These are phyloP conservation scores for Leccinum solheimii DNA, from an alignment of 1,284 basidiomycete genomes.

Conservation along the genomic window DNA sequence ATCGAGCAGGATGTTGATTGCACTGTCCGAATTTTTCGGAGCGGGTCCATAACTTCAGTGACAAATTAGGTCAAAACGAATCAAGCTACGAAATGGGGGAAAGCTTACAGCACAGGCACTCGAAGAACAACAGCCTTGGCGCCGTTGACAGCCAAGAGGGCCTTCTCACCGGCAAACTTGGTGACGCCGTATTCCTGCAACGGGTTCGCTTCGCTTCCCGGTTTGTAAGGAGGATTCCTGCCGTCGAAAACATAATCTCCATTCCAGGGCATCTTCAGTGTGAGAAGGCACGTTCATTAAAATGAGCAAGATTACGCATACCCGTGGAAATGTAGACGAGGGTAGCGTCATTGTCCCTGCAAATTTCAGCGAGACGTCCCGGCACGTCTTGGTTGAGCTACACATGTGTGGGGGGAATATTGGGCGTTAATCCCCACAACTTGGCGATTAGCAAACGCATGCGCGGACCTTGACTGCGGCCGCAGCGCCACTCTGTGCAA, in stretches of 20 bases:
- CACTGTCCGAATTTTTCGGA: slow-evolving; percentile 72
- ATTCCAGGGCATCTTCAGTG: slow-evolving; percentile 3
- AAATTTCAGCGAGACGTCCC: slow-evolving; percentile 58
- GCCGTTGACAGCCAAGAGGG: slow-evolving; percentile 54
- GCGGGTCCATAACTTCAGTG: slow-evolving; percentile 74
- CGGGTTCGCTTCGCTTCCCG: slow-evolving; percentile 66
- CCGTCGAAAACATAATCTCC: slow-evolving; percentile 87
- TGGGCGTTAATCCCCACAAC: not conserved
- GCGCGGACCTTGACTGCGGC: slow-evolving; percentile 56
- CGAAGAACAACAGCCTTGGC: slow-evolving; percentile 66
- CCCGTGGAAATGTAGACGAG: slow-evolving; percentile 81
- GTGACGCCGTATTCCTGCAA: slow-evolving; percentile 76
- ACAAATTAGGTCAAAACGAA: not conserved
- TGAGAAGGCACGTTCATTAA: slow-evolving; percentile 13
- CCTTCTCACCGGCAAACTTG: slow-evolving; percentile 76
- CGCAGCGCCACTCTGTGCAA: slow-evolving; percentile 52
- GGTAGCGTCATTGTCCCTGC: slow-evolving; percentile 54
- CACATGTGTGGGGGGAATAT: not conserved
- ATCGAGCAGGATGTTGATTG: slow-evolving; percentile 78
- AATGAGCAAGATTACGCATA: slow-evolving; percentile 26
- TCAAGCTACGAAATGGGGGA: not conserved
- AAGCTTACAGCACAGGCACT: slow-evolving; percentile 74
- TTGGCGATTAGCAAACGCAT: not conserved
- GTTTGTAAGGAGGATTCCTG: slow-evolving; percentile 74
- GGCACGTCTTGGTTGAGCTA: slow-evolving; percentile 74